Evolutionary conservation across 169 alveolate species (phyloP).

Genomic region (Eimeria maxima): DNA sequence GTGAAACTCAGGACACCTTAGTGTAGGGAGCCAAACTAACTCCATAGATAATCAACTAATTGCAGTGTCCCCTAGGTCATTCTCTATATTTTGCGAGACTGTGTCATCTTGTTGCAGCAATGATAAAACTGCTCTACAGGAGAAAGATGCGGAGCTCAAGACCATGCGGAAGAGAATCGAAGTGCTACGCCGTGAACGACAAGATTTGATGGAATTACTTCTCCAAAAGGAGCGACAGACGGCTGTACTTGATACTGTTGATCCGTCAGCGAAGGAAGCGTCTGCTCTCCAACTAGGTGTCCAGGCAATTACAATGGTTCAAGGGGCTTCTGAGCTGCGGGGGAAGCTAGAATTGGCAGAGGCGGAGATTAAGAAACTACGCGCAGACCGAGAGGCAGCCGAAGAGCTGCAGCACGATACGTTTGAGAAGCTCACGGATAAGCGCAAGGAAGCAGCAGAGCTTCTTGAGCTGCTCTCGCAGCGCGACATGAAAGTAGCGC

Average conservation of each 20-base stretch:
- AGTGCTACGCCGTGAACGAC: slow-evolving; percentile 74
- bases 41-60: background rate
- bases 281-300: slow-evolving; percentile 80
- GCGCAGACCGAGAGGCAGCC: slow-evolving; percentile 51
- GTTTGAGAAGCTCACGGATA: slow-evolving; percentile 73
- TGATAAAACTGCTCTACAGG: background rate
- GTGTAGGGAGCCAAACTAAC: too few species aligned
- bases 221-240: slow-evolving; percentile 79
- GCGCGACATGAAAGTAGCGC: slow-evolving; percentile 81
- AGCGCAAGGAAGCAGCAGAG: slow-evolving; percentile 81
- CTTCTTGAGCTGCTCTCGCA: slow-evolving; percentile 80
- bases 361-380: slow-evolving; percentile 51
- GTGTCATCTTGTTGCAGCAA: background rate
- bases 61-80: background rate
- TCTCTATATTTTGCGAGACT: background rate
- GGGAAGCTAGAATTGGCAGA: slow-evolving; percentile 51
- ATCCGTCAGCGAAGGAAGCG: slow-evolving; percentile 75
- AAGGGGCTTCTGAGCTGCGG: slow-evolving; percentile 57
- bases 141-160: slow-evolving; percentile 48
- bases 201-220: slow-evolving; percentile 70
- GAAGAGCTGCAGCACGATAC: slow-evolving; percentile 71
- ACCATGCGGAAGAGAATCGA: slow-evolving; percentile 57
- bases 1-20: too few species aligned
- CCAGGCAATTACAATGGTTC: slow-evolving; percentile 81
- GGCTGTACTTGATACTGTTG: slow-evolving; percentile 51